phyloP scores from a whole-genome alignment of 1,139 yeast species.

The Lodderomyces jiufengensis region DNA sequence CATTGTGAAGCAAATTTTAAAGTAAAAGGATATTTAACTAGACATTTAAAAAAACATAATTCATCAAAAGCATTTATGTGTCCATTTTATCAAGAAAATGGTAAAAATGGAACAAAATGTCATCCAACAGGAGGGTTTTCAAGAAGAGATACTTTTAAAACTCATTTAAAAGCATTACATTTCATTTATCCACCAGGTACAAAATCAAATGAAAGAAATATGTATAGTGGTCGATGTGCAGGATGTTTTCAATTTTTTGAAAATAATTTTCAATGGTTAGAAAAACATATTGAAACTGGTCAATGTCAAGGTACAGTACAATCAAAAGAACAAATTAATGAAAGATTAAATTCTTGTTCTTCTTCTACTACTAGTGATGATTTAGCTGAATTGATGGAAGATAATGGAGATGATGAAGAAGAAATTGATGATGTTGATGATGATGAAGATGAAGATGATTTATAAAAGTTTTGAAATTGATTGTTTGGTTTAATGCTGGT shows the following conservation, averaged over 20 bases:
- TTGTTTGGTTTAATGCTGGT: too few species aligned
- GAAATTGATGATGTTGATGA: not conserved
- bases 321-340: constrained; percentile 4
- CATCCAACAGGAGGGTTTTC: constrained; percentile 61
- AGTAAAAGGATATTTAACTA: constrained; percentile 55
- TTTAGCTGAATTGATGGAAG: not conserved
- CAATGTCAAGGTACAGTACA: constrained; percentile 42
- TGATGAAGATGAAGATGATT: constrained; percentile 1
- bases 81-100: constrained; percentile 48
- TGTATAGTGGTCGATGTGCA: constrained; percentile 51
- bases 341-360: not conserved
- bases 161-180: constrained; percentile 56
- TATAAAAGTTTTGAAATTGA: too few species aligned
- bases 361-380: not conserved
- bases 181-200: constrained; percentile 60
- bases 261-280: constrained; percentile 49
- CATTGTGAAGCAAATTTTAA: constrained; percentile 47
- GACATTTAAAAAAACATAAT: constrained; percentile 54
- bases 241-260: constrained; percentile 52
- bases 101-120: constrained; percentile 41
- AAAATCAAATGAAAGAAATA: constrained; percentile 41
- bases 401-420: not conserved
- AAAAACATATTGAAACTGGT: constrained; percentile 45
- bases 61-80: constrained; percentile 50
- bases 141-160: constrained; percentile 55